Evolutionary conservation across 2,329 filamentous ascomycete species (phyloP), one percentile per base, ranked within the genome.

Genomic region (Ceratocystis papillata): DNA sequence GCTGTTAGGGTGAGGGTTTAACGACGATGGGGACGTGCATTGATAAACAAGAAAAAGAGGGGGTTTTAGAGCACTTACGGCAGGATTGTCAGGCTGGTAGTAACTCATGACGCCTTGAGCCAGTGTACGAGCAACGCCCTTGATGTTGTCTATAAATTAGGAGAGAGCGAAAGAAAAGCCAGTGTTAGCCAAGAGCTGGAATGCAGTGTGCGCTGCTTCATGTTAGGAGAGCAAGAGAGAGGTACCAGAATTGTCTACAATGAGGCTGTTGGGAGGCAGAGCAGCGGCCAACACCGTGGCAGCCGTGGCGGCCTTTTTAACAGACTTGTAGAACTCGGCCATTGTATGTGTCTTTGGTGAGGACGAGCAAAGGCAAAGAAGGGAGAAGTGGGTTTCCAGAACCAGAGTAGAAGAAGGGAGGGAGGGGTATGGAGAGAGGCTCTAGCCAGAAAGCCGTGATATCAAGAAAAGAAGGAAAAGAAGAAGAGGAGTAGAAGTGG

Each of bases 61-160:
- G 20, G 20, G 8, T 8, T 20, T 8, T 7, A 1, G n/a, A 22
- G 37, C 1, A 62, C 64, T 66, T 62, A 66, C 64, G 20, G 64
- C 53, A 33, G 67, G 44, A 48, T 68, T 75, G 70, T 87, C 86
- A 62, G 86, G 86, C 1, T 78, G 79, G 74, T 88, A 89, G 73
- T 83, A 87, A 53, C 78, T 78, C 78, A 88, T 83, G 71, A 85
- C 77, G 60, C 80, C 84, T 63, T 79, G 77, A 4, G 85, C 85
- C 64, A 88, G 75, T 1, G 80, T 82, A 69, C 80, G 81, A 20
- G 86, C 81, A 5, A 84, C 85, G 68, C 78, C 77, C 69, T 81
- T 82, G 70, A 89, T 80, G 0, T 85, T 88, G n/a, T 57, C 50
- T 55, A 55, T 10, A 55, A n/a, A n/a, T 22, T 8, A 37, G 33